A percentile compares a stretch with the other conserved stretches of the same genome.
phyloP scores from a whole-genome alignment of 768 basidiomycete species.

The Termitomyces sp. region DNA sequence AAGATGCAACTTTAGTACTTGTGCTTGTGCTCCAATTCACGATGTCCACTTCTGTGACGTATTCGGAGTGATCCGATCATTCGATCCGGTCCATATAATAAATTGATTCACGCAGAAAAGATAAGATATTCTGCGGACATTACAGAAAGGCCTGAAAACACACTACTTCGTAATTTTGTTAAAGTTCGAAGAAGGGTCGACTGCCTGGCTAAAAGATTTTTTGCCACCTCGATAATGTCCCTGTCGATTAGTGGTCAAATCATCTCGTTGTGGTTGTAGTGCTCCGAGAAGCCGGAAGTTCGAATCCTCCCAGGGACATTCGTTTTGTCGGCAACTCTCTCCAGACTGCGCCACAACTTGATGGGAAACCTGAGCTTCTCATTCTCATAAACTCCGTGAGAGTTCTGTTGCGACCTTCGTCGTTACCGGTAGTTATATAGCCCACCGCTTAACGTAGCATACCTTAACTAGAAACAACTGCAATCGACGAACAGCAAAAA shows the following conservation, averaged over 20 bases:
- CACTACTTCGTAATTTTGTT: too few species aligned
- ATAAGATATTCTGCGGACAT: too few species aligned
- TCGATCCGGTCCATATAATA: not conserved
- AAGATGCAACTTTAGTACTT: not conserved
- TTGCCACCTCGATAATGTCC: not conserved
- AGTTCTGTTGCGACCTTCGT: too few species aligned
- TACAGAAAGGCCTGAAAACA: too few species aligned
- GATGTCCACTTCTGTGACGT: not conserved
- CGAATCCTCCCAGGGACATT: constrained; percentile 22
- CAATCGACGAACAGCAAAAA: constrained; percentile 1
- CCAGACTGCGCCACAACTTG: not conserved
- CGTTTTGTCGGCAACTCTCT: constrained; percentile 6
- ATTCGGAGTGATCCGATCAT: not conserved
- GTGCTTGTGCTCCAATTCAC: not conserved
- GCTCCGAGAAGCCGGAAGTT: constrained; percentile 21
- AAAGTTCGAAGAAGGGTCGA: too few species aligned
- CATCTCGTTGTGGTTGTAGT: constrained; percentile 16
- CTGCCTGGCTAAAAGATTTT: too few species aligned
- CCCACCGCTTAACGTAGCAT: not conserved
- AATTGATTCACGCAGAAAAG: too few species aligned
- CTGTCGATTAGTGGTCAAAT: constrained; percentile 18
- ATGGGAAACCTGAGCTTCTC: too few species aligned
- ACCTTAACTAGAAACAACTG: not conserved
- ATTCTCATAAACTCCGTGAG: too few species aligned
- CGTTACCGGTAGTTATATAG: too few species aligned